Base-by-base conservation (phyloP, 2,329 filamentous ascomycete genomes). In the Penicillium polonicum region DNA sequence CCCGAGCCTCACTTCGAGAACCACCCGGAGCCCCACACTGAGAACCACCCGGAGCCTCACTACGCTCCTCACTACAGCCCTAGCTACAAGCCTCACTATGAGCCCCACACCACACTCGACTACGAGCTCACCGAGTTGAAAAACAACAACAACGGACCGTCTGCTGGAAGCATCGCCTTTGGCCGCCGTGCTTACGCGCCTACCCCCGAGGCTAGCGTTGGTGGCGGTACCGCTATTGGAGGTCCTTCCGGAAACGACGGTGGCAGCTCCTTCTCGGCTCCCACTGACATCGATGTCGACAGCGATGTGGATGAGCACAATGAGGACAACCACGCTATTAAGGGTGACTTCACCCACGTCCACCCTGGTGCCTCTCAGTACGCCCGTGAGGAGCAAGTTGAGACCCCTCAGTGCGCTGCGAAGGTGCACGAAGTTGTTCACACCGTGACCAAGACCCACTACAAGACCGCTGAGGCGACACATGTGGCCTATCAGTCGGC, bases 381-480 rank as follows among this genome's bases (percentile, higher is more conserved):
- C 42, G 10, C 23, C 5, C 23, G 17, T 2, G 54, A 50, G 45
- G 57, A 57, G 1, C 5, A 48, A 2, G 48, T 50, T 9, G 38
- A 59, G 4, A 45, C 36, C n/a, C 42, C 57, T 0, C 48, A 64
- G 21, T 70, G 68, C 44, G 41, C 55, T 6, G 61, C 65, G 3
- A n/a, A 62, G 48, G 50, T 57, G 1, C 61, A 65, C 13, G 60
- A 71, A 45, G 60, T 72, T 19, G 66, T 71, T 5, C 68, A 56
- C 43, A 72, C 70, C 0, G 61, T 72, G 21, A 71, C 69, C n/a
- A 63, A 62, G 57, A 70, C 68, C 2, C 59, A 62, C 29, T 64
- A 60, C 54, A 50, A 62, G 39, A 48, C 55, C 25, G 49, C 50
- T 19, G 57, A 44, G 52, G 64, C 31, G 41, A 59, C 46, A n/a